Percentiles rank a stretch among this genome's conserved stretches.
Conservation (phyloP, 176 grass and related monocot species). For the Aegilops tauschii region DNA sequence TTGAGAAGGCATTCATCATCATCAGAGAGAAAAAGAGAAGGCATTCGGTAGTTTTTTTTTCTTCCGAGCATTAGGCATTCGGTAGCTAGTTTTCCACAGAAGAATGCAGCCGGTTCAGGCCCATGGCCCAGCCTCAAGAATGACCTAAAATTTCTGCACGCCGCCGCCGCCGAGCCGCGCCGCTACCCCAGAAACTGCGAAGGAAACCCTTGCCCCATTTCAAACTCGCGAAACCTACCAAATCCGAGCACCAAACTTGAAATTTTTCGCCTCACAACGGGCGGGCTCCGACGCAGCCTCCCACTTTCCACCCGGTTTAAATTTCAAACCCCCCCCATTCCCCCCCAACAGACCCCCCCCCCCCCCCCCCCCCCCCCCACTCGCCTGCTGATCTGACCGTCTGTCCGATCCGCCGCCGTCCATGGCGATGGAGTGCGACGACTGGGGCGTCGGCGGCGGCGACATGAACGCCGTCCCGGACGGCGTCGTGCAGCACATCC, state of each 20-base stretch:
- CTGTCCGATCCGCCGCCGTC: neutral
- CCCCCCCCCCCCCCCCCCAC: neutral
- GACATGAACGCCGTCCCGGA: slow-evolving; percentile 78
- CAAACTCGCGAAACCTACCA: slow-evolving; percentile 27
- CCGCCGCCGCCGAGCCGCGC: slow-evolving; percentile 16
- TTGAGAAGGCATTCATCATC: neutral
- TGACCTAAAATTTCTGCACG: neutral
- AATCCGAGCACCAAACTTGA: slow-evolving; percentile 39
- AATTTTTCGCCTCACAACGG: neutral
- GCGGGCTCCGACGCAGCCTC: slow-evolving; percentile 26
- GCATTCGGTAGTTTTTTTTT: neutral
- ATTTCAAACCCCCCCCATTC: slow-evolving; percentile 30
- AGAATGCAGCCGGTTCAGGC: neutral
- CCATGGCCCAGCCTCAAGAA: slow-evolving; percentile 7
- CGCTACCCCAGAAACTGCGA: neutral
- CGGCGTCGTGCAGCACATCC: slow-evolving; percentile 76
- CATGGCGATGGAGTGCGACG: slow-evolving; percentile 19
- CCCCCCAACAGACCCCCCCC: neutral
- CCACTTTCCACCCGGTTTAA: slow-evolving; percentile 22
- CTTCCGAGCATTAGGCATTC: neutral
- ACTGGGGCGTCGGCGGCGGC: neutral
- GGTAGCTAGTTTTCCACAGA: neutral
- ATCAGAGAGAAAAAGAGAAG: neutral
- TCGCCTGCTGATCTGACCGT: neutral
- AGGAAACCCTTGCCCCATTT: slow-evolving; percentile 21